Evolutionary conservation across 257 asterid genomes (phyloP), one percentile per base, ranked within the genome.

Genomic region (Schizonepeta tenuifolia): DNA sequence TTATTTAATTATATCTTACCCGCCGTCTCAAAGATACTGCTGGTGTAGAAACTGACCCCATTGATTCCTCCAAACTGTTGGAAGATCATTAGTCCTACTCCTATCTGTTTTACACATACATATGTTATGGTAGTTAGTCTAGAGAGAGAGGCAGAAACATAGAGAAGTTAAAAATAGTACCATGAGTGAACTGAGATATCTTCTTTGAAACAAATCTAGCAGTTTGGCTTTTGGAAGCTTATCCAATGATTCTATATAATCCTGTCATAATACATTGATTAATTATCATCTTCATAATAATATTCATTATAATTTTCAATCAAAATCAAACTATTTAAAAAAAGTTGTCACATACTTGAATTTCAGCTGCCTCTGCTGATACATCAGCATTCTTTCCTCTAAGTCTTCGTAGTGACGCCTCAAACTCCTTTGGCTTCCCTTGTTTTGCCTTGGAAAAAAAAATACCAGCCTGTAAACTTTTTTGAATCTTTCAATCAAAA

Each of bases 1-100:
- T 10, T 43, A 40, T 7, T 65, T n/a, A n/a, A n/a, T n/a, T 61
- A 40, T 46, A 26, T 67, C 55, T 77, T 78, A 86, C 97, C 98
- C 31, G 97, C 61, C 17, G 95, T 66, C 80, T 94, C 97, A 70
- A 94, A 94, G 71, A 94, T 89, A 54, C 98, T 94, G 83, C 97
- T 90, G 11, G 95, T 84, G 81, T 94, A 94, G 86, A 91, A 94
- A 81, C 92, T 78, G 44, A 94, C 53, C 69, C 99, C 98, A 75
- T 91, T 94, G 71, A 91, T 94, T 68, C 99, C 98, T 63, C 99
- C 99, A 69, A 94, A 77, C 61, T 94, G 99, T 79, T 94, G 99
- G 80, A 85, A 84, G 33, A 91, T 84, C 97, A 94, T 95, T 10
- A 95, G 91, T 4, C 99, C 99, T 26, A 95, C 92, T 74, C 96